Evolutionary conservation across 352 stramenopile genomes (phyloP).

Genomic region (Pythium insidiosum): DNA sequence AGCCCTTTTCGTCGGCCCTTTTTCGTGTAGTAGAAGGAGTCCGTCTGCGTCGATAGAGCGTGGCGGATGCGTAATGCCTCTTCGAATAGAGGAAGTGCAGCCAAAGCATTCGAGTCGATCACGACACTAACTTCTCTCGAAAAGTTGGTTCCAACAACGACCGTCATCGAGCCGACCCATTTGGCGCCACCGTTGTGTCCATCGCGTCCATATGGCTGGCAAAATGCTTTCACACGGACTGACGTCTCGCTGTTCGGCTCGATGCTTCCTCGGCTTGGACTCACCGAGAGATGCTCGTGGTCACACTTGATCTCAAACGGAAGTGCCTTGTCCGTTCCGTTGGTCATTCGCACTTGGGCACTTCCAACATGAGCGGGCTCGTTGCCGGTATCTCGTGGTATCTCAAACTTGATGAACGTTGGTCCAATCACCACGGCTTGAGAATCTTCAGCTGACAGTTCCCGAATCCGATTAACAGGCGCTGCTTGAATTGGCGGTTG

Average conservation of each 20-base stretch:
- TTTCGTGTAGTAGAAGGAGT: constrained; percentile 85
- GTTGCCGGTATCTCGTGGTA: too few species aligned
- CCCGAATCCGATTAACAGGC: too few species aligned
- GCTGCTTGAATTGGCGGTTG: too few species aligned
- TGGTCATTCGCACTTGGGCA: constrained; percentile 48
- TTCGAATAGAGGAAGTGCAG: constrained; percentile 41
- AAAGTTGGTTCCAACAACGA: constrained; percentile 37
- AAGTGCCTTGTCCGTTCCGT: constrained; percentile 39
- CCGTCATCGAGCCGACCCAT: constrained; percentile 57
- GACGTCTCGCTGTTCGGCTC: constrained; percentile 26
- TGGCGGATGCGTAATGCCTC: constrained; percentile 53
- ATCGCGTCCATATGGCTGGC: constrained; percentile 29
- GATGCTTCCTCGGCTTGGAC: constrained; percentile 30
- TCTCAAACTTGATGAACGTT: constrained; percentile 20
- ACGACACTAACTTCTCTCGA: constrained; percentile 64
- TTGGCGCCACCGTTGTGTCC: not conserved
- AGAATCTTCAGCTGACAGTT: too few species aligned
- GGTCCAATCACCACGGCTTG: too few species aligned
- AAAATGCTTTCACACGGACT: constrained; percentile 52
- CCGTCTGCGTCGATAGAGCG: constrained; percentile 57
- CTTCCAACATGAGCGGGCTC: too few species aligned
- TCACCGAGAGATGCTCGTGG: constrained; percentile 50
- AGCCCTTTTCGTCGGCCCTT: constrained; percentile 57
- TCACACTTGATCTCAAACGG: constrained; percentile 44
- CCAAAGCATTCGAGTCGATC: constrained; percentile 30